A percentile compares a stretch with the other conserved stretches of the same genome.
Evolutionary conservation across 768 basidiomycete genomes (phyloP).

Genomic region (Collybiopsis confluens): DNA sequence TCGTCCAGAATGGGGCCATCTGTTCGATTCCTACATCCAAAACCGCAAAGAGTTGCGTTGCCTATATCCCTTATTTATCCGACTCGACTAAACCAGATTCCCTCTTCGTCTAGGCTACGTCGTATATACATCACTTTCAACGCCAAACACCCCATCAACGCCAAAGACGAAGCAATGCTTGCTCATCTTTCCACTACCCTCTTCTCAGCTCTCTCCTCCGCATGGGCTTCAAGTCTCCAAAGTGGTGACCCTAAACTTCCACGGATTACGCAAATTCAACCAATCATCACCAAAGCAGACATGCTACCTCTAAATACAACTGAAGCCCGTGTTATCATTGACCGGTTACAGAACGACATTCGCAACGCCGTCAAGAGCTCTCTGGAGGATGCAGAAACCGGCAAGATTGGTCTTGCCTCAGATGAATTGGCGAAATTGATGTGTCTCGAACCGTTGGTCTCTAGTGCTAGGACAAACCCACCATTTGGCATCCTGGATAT

Average conservation of each 20-base stretch:
- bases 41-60: conserved; percentile 65
- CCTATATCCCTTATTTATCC: no score
- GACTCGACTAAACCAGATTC: no score
- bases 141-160: conserved; percentile 57
- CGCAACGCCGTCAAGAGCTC: neutral
- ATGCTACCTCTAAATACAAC: conserved; percentile 34
- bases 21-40: conserved; percentile 63
- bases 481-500: conserved; percentile 55
- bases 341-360: neutral
- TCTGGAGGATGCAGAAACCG: neutral
- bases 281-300: conserved; percentile 72
- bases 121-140: conserved; percentile 72
- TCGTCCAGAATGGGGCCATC: conserved; percentile 67
- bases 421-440: conserved; percentile 35
- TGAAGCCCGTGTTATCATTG: conserved; percentile 14
- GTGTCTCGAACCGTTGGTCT: conserved; percentile 65
- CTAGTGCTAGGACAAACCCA: conserved; percentile 43
- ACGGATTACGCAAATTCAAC: conserved; percentile 57
- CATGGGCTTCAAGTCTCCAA: neutral
- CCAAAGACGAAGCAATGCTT: conserved; percentile 61
- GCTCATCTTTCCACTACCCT: conserved; percentile 41
- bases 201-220: conserved; percentile 12
- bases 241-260: conserved; percentile 26
- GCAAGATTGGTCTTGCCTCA: neutral
- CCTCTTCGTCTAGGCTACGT: conserved; percentile 58